These are phyloP conservation scores for Fragilaria radians DNA, from an alignment of 108 stramenopile genomes.

Conservation along the genomic window DNA sequence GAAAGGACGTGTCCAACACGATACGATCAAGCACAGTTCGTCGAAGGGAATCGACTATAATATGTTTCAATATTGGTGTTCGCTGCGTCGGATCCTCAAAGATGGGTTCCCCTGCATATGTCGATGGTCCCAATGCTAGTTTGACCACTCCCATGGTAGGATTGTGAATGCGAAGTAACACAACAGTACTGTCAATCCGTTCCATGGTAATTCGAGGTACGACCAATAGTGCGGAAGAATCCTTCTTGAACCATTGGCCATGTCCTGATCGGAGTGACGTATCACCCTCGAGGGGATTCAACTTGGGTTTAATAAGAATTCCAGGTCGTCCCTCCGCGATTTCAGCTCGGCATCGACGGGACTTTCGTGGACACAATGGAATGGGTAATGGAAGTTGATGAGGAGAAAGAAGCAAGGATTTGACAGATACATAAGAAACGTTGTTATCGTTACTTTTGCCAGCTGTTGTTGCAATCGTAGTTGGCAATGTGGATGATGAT, in stretches of 20 bases:
- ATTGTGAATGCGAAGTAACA: slow-evolving; percentile 65
- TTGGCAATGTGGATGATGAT: neutral
- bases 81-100: slow-evolving; percentile 18
- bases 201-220: slow-evolving; percentile 51
- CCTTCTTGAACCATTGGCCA: slow-evolving; percentile 81
- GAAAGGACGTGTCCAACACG: slow-evolving; percentile 18
- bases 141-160: slow-evolving; percentile 65
- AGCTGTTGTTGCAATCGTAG: too few species aligned
- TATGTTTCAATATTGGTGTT: slow-evolving; percentile 15
- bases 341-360: slow-evolving; percentile 69
- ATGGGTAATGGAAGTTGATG: slow-evolving; percentile 70
- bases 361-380: slow-evolving; percentile 50
- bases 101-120: slow-evolving; percentile 30
- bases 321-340: slow-evolving; percentile 70
- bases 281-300: slow-evolving; percentile 89
- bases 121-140: slow-evolving; percentile 37
- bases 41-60: slow-evolving; percentile 47
- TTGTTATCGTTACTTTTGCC: neutral
- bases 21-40: slow-evolving; percentile 24
- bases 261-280: slow-evolving; percentile 65
- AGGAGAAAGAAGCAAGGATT: too few species aligned
- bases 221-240: slow-evolving; percentile 76
- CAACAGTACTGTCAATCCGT: slow-evolving; percentile 23
- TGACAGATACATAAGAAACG: slow-evolving; percentile 11
- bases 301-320: slow-evolving; percentile 80